These are phyloP conservation scores for Pseudoperonospora humuli DNA, from an alignment of 352 stramenopile genomes.

Conservation along the genomic window DNA sequence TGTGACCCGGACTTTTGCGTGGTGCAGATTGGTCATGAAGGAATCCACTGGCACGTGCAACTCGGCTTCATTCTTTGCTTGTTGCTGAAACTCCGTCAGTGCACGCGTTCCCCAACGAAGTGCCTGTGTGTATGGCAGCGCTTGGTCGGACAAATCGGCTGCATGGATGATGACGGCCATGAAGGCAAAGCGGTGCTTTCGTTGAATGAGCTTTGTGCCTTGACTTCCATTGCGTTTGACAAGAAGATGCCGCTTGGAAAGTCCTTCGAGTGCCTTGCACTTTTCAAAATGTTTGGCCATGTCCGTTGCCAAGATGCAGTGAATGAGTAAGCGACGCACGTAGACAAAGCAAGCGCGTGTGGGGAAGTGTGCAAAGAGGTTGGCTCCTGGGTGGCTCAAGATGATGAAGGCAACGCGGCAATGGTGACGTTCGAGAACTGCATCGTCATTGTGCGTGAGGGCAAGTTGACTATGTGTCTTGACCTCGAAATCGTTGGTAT, in stretches of 20 bases:
- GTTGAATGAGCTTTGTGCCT: no score
- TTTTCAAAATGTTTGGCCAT: conserved; percentile 76
- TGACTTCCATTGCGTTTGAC: no score
- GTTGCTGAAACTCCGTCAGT: no score
- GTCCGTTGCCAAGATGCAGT: conserved; percentile 69
- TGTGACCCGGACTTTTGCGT: no score
- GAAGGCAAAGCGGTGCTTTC: conserved; percentile 35
- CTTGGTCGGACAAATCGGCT: conserved; percentile 59
- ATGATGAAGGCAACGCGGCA: conserved; percentile 71
- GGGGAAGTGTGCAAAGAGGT: no score
- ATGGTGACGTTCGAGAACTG: conserved; percentile 79
- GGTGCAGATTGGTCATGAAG: no score
- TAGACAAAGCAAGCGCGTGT: conserved; percentile 45
- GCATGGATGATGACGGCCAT: conserved; percentile 67
- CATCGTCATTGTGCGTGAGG: conserved; percentile 78
- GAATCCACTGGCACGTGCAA: no score
- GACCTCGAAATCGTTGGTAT: conserved; percentile 82
- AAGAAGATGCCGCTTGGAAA: conserved; percentile 43
- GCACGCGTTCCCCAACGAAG: no score
- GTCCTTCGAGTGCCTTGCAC: conserved; percentile 54
- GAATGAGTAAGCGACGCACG: conserved; percentile 57
- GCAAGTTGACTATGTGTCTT: conserved; percentile 66
- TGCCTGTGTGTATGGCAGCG: conserved; percentile 40
- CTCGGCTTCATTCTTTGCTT: no score
- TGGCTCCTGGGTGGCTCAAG: conserved; percentile 44